A percentile compares a stretch with the other conserved stretches of the same genome.
Evolutionary conservation across 768 basidiomycete genomes (phyloP).

Genomic region (Tephrocybe sp.): DNA sequence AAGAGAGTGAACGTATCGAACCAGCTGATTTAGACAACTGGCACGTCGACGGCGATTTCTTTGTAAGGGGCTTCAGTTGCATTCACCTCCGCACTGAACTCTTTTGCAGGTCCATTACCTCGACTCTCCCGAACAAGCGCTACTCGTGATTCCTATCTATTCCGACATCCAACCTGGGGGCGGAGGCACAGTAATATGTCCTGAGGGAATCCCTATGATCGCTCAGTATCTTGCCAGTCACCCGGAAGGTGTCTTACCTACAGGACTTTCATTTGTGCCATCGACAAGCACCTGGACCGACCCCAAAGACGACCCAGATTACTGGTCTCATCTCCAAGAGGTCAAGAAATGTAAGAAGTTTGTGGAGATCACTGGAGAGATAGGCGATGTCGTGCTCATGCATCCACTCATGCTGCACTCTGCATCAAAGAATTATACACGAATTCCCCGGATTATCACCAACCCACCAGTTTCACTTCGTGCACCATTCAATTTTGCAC

Average conservation of each 20-base stretch:
- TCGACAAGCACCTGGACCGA: slow-evolving; percentile 35
- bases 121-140: slow-evolving; percentile 63
- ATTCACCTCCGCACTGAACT: background rate
- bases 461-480: slow-evolving; percentile 60
- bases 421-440: slow-evolving; percentile 56
- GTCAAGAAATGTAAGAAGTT: slow-evolving; percentile 41
- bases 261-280: slow-evolving; percentile 44
- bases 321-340: slow-evolving; percentile 43
- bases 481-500: slow-evolving; percentile 52
- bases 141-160: slow-evolving; percentile 61
- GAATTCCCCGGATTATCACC: slow-evolving; percentile 58
- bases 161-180: slow-evolving; percentile 52
- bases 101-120: slow-evolving; percentile 49
- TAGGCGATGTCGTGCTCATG: slow-evolving; percentile 63
- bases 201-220: slow-evolving; percentile 50
- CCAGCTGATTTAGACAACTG: slow-evolving; percentile 56
- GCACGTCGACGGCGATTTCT: slow-evolving; percentile 64
- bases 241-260: slow-evolving; percentile 50
- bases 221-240: slow-evolving; percentile 50
- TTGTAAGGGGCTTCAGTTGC: slow-evolving; percentile 28
- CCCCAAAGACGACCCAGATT: slow-evolving; percentile 37
- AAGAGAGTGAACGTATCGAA: slow-evolving; percentile 23
- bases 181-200: slow-evolving; percentile 59
- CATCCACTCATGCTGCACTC: slow-evolving; percentile 67
- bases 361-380: slow-evolving; percentile 55